A percentile compares a stretch with the other conserved stretches of the same genome.
Evolutionary conservation across 768 basidiomycete genomes (phyloP).

Genomic region (Mrakia gelida): DNA sequence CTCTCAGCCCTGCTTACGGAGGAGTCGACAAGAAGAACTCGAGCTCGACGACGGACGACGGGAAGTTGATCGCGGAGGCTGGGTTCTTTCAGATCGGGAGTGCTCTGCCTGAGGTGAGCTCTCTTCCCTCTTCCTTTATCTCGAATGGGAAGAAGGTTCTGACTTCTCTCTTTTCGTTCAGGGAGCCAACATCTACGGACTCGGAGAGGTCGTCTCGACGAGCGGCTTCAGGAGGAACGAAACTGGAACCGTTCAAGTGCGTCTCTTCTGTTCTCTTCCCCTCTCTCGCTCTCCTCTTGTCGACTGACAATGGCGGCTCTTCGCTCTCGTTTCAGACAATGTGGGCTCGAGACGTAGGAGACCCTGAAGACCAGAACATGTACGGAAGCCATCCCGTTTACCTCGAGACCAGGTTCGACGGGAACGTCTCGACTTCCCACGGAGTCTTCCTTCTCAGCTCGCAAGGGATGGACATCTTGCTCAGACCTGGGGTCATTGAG

Average conservation of each 20-base stretch:
- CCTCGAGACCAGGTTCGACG: slow-evolving; percentile 56
- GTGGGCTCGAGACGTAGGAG: slow-evolving; percentile 32
- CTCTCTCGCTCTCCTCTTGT: no score
- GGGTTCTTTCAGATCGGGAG: slow-evolving; percentile 73
- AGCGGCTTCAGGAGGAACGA: slow-evolving; percentile 33
- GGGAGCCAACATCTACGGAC: slow-evolving; percentile 65
- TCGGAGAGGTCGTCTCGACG: slow-evolving; percentile 54
- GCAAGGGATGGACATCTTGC: slow-evolving; percentile 74
- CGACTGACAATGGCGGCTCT: no score
- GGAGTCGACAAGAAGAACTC: slow-evolving; percentile 20
- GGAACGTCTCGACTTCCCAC: slow-evolving; percentile 56
- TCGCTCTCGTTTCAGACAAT: neutral
- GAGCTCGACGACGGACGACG: slow-evolving; percentile 12
- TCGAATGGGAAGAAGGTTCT: neutral
- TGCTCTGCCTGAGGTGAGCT: slow-evolving; percentile 48
- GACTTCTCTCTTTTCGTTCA: neutral
- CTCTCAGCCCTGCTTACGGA: slow-evolving; percentile 18
- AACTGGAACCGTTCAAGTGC: slow-evolving; percentile 34
- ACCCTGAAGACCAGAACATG: slow-evolving; percentile 40
- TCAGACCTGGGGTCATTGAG: slow-evolving; percentile 57
- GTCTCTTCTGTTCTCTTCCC: neutral
- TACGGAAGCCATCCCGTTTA: slow-evolving; percentile 69
- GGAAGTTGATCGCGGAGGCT: slow-evolving; percentile 58
- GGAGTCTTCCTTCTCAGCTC: slow-evolving; percentile 66
- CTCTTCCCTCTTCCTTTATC: slow-evolving; percentile 33